A percentile compares a stretch with the other conserved stretches of the same genome.
Conservation (phyloP, 805 yeast genomes). For the Debaryomyces maramus region DNA sequence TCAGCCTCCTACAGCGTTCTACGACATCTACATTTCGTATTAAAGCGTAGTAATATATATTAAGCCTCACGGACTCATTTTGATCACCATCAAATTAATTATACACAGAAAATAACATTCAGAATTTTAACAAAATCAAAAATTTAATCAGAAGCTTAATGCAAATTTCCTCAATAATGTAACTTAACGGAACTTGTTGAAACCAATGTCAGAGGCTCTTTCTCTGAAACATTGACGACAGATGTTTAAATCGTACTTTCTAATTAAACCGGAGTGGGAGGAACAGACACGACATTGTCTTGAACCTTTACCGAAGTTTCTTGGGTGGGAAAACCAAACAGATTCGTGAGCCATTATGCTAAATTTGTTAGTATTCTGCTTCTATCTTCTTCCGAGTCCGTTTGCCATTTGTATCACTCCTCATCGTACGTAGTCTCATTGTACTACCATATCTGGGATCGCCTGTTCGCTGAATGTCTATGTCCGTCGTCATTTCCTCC, state of each 20-base stretch:
- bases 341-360: constrained; percentile 98
- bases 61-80: constrained; percentile 6
- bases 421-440: too few species aligned
- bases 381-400: constrained; percentile 9
- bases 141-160: constrained; percentile 5
- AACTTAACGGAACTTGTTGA: constrained; percentile 95
- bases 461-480: too few species aligned
- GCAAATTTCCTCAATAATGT: constrained; percentile 2
- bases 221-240: constrained; percentile 99
- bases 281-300: constrained; percentile 99
- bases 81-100: constrained; percentile 11
- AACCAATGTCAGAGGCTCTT: constrained; percentile 98
- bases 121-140: constrained; percentile 6
- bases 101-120: constrained; percentile 15
- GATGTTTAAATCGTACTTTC: constrained; percentile 99
- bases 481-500: too few species aligned
- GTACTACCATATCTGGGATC: too few species aligned
- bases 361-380: constrained; percentile 31
- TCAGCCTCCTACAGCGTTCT: too few species aligned
- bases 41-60: constrained; percentile 2
- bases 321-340: constrained; percentile 99
- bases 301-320: constrained; percentile 99
- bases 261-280: constrained; percentile 98
- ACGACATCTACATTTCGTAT: not conserved
- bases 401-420: too few species aligned